These are phyloP conservation scores for Diaporthe sp. DNA, from an alignment of 2,329 filamentous ascomycete genomes.

Conservation along the genomic window DNA sequence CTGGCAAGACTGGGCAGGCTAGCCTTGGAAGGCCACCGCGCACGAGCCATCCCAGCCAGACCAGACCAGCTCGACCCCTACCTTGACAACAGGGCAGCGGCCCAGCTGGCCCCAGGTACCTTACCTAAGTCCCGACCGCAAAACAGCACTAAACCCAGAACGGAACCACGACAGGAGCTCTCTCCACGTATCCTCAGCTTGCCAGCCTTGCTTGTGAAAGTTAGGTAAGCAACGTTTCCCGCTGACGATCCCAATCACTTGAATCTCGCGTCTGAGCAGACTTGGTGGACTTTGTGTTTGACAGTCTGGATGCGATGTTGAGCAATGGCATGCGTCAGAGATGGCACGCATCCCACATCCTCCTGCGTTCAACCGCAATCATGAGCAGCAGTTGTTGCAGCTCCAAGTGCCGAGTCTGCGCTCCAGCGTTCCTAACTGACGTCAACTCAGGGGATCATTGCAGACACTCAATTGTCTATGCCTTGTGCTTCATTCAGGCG, in stretches of 20 bases:
- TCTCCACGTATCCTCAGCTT: constrained; percentile 25
- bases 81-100: background rate
- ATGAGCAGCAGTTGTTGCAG: background rate
- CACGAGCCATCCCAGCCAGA: constrained; percentile 25
- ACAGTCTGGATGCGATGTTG: background rate
- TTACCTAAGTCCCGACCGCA: background rate
- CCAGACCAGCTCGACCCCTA: constrained; percentile 16
- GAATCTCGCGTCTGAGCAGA: constrained; percentile 10
- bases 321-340: background rate
- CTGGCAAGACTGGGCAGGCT: too few relatives aligned
- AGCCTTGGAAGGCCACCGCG: constrained; percentile 12
- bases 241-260: constrained; percentile 13
- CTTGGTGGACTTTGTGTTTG: too few relatives aligned
- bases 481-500: too few relatives aligned
- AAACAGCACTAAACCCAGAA: constrained; percentile 7
- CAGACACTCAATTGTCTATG: too few relatives aligned
- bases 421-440: too few relatives aligned
- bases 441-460: too few relatives aligned
- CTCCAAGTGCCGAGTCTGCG: too few relatives aligned
- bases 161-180: background rate
- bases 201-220: too few relatives aligned
- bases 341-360: background rate
- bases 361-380: too few relatives aligned
- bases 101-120: background rate
- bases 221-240: constrained; percentile 3